These are phyloP conservation scores for Lepraria neglecta DNA, from an alignment of 495 filamentous ascomycete genomes.

Conservation along the genomic window DNA sequence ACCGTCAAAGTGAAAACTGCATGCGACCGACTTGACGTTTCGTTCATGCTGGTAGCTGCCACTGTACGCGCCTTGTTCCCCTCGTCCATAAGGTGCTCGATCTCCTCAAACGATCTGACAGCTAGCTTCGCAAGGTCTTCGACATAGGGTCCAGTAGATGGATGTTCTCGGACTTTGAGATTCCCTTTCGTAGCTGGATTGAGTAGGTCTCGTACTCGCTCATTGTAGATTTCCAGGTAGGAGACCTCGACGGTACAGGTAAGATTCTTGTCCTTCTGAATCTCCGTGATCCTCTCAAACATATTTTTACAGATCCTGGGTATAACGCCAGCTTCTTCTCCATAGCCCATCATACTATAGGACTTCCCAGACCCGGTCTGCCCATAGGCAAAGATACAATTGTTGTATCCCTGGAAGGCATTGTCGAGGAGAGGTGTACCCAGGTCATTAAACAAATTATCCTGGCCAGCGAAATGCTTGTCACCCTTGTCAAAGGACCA, in stretches of 20 bases:
- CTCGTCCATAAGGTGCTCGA: slow-evolving; percentile 97
- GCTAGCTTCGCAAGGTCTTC: slow-evolving; percentile 95
- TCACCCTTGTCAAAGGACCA: slow-evolving; percentile 91
- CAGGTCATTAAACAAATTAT: slow-evolving; percentile 79
- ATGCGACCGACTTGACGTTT: slow-evolving; percentile 95
- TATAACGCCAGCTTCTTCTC: slow-evolving; percentile 91
- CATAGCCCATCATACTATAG: slow-evolving; percentile 99
- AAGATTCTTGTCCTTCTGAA: slow-evolving; percentile 73
- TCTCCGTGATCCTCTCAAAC: slow-evolving; percentile 74
- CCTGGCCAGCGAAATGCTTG: slow-evolving; percentile 81
- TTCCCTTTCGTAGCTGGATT: slow-evolving; percentile 97
- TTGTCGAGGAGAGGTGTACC: slow-evolving; percentile 91
- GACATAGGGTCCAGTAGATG: slow-evolving; percentile 94
- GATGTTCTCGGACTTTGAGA: slow-evolving; percentile 94
- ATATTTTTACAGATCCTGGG: slow-evolving; percentile 97
- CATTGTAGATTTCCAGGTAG: slow-evolving; percentile 99
- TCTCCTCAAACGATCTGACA: slow-evolving; percentile 94
- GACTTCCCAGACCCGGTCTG: slow-evolving; percentile 98
- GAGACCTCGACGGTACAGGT: slow-evolving; percentile 95
- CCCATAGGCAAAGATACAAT: slow-evolving; percentile 99
- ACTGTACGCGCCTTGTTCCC: slow-evolving; percentile 98
- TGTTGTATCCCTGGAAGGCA: slow-evolving; percentile 98
- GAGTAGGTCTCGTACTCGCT: slow-evolving; percentile 90
- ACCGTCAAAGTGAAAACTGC: slow-evolving; percentile 96
- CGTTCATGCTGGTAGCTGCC: slow-evolving; percentile 99